These are phyloP conservation scores for Cercospora sp. DNA, from an alignment of 2,329 filamentous ascomycete species.

Conservation along the genomic window DNA sequence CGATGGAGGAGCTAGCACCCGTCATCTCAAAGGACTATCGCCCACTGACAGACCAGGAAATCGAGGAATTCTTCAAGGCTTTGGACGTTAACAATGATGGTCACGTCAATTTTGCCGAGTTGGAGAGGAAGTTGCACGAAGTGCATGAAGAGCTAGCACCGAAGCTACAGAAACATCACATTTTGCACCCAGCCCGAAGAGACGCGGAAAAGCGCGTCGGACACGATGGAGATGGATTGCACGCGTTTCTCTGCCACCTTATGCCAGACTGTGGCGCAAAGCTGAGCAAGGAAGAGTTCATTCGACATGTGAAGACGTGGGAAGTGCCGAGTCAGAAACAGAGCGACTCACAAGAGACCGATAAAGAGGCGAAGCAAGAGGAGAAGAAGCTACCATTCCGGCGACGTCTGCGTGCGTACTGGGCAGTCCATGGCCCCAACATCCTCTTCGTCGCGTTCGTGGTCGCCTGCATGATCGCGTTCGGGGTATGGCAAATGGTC, in stretches of 20 bases:
- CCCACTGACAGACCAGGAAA: slow-evolving; percentile 50
- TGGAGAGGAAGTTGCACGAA: slow-evolving; percentile 56
- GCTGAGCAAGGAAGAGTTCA: slow-evolving; percentile 52
- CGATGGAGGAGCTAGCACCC: slow-evolving; percentile 19
- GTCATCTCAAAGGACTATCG: slow-evolving; percentile 20
- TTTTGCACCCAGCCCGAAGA: slow-evolving; percentile 40
- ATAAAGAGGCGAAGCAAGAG: slow-evolving; percentile 48
- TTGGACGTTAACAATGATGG: slow-evolving; percentile 56
- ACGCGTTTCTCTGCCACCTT: slow-evolving; percentile 54
- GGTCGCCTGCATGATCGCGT: slow-evolving; percentile 50
- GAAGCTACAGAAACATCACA: slow-evolving; percentile 48
- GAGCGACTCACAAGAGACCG: slow-evolving; percentile 50
- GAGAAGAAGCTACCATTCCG: slow-evolving; percentile 44
- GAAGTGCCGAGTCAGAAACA: slow-evolving; percentile 61
- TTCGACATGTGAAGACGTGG: slow-evolving; percentile 59
- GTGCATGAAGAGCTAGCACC: slow-evolving; percentile 55
- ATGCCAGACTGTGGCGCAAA: slow-evolving; percentile 44
- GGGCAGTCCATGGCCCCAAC: slow-evolving; percentile 57
- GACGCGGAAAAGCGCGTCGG: slow-evolving; percentile 33
- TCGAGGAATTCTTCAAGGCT: slow-evolving; percentile 54
- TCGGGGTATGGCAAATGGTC: slow-evolving; percentile 57
- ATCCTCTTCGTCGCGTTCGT: slow-evolving; percentile 54
- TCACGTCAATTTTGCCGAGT: slow-evolving; percentile 53
- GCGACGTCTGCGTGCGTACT: slow-evolving; percentile 54
- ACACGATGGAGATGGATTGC: slow-evolving; percentile 41